A percentile compares a stretch with the other conserved stretches of the same genome.
These are phyloP conservation scores for Cryptococcus hybrid DNA, from an alignment of 1,284 basidiomycete genomes.

Conservation along the genomic window DNA sequence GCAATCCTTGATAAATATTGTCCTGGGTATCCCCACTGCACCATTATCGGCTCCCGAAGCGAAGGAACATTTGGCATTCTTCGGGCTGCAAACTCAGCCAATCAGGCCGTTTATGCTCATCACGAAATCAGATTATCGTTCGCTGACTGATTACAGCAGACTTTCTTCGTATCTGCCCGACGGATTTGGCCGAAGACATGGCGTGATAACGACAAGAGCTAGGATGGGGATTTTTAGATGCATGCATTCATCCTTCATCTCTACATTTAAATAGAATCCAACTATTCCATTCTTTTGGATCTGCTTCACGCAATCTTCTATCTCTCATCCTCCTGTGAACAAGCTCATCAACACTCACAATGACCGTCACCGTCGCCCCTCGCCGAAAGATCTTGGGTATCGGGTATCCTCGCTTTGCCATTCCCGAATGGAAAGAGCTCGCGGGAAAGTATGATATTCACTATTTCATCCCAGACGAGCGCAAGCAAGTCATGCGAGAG, in stretches of 20 bases:
- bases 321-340: background rate
- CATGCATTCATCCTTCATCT: background rate
- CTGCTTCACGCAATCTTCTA: background rate
- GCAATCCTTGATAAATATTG: too few relatives aligned
- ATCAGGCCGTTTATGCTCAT: too few relatives aligned
- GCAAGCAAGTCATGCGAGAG: conserved; percentile 23
- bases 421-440: conserved; percentile 21
- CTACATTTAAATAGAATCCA: too few relatives aligned
- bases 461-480: conserved; percentile 24
- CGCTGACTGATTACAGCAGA: too few relatives aligned
- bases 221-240: background rate
- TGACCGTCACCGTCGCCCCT: conserved; percentile 3
- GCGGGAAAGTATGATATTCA: conserved; percentile 24
- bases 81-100: too few relatives aligned
- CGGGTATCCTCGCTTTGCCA: conserved; percentile 26
- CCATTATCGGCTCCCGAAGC: too few relatives aligned
- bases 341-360: background rate
- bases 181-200: background rate
- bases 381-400: conserved; percentile 28
- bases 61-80: too few relatives aligned
- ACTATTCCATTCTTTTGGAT: background rate
- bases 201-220: background rate
- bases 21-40: too few relatives aligned
- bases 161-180: background rate
- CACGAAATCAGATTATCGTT: too few relatives aligned